Base-by-base conservation (phyloP, 306 rosid species). In the Trifolium pratense region DNA sequence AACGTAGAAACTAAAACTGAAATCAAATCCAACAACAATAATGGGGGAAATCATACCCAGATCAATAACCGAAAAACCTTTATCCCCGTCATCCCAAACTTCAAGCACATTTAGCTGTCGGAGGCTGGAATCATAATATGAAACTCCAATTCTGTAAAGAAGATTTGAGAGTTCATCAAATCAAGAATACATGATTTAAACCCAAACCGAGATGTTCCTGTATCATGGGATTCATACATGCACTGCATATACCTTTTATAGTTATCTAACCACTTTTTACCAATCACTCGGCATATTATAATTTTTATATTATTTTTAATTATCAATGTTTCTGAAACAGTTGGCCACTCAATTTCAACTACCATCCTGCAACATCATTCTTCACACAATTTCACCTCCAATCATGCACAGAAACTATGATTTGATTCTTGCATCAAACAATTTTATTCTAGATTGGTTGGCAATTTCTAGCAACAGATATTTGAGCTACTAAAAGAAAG, bases 51-150 rank as follows among this genome's bases (percentile, higher is more conserved):
- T 49, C 66, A 78, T 86, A 93, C 98, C 91, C 42, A 93, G 80
- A 85, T 89, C 94, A 79, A 93, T 85, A 83, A 93, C 75, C 26
- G 98, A 96, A 80, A 88, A 93, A 51, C 85, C 91, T 9, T 73
- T 64, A 86, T 89, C 88, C 48, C 94, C 90, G 60, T 87, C 96
- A 84, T 93, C 98, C 98, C 98, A 91, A 85, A 86, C 88, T 83
- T 93, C 97, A 78, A 91, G 89, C 80, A 88, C 96, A 14, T 85
- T 83, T 78, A 93, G 96, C 71, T 91, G 98, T 77, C 94, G 94
- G 80, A 89, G 80, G 70, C 87, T 88, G 74, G 97, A 87, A 83
- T 93, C 97, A 53, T 93, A 93, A 74, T 91, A 93, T 55, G 97
- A 84, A 83, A 93, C 82, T 78, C 97, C 97, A 74, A 93, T 87